phyloP scores from a whole-genome alignment of 164 flowering plant genomes.

The Cinnamomum micranthum region DNA sequence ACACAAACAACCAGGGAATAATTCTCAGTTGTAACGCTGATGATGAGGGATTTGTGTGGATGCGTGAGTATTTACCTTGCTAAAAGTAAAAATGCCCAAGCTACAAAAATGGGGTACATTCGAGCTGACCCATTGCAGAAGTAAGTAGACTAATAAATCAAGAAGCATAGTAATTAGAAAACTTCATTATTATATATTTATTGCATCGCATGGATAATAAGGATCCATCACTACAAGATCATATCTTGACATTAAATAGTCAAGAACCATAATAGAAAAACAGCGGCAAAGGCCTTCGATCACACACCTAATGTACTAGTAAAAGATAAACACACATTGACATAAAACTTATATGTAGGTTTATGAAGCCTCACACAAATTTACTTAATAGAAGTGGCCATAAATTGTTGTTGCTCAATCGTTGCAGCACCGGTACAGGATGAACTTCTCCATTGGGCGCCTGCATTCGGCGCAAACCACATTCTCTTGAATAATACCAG shows the following conservation, averaged over 20 bases:
- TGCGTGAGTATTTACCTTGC: too few relatives aligned
- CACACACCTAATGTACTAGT: neutral
- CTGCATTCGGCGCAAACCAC: constrained; percentile 67
- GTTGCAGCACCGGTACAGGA: constrained; percentile 68
- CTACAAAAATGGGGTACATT: too few relatives aligned
- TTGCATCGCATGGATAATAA: neutral
- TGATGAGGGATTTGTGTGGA: too few relatives aligned
- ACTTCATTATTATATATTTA: neutral
- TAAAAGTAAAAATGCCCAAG: too few relatives aligned
- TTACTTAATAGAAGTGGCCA: neutral
- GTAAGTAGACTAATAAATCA: neutral
- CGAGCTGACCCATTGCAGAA: too few relatives aligned
- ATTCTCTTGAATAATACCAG: constrained; percentile 44
- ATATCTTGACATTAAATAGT: neutral
- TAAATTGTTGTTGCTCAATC: neutral
- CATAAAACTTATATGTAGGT: neutral
- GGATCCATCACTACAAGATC: neutral
- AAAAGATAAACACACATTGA: neutral
- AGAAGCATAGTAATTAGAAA: neutral
- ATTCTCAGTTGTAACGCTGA: too few relatives aligned
- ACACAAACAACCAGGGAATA: too few relatives aligned
- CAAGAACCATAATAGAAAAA: neutral
- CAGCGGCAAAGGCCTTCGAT: neutral
- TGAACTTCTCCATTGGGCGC: constrained; percentile 67
- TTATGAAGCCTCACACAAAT: neutral